These are phyloP conservation scores for Penicillium ucsense DNA, from an alignment of 495 filamentous ascomycete species.

Conservation along the genomic window DNA sequence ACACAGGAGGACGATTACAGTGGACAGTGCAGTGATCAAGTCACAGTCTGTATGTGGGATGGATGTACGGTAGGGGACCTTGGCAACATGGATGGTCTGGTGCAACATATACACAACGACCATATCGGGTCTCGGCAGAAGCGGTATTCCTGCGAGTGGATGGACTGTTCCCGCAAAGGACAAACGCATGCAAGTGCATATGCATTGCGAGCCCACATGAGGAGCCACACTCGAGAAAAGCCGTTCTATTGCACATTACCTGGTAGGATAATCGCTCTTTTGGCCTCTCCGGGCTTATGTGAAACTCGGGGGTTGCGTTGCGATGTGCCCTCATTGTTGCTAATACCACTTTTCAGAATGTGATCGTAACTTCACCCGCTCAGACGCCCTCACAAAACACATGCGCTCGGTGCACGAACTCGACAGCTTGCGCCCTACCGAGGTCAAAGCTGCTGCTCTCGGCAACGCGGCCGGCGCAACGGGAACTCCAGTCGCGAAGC, in stretches of 20 bases:
- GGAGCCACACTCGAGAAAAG: conserved; percentile 95
- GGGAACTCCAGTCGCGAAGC: conserved; percentile 45
- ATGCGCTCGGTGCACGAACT: conserved; percentile 99
- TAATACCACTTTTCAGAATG: conserved; percentile 57
- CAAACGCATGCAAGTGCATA: conserved; percentile 90
- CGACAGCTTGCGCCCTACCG: conserved; percentile 79
- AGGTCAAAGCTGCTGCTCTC: conserved; percentile 50
- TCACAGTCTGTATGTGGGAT: conserved; percentile 83
- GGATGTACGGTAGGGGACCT: conserved; percentile 72
- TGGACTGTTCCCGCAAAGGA: conserved; percentile 76
- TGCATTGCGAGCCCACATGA: conserved; percentile 91
- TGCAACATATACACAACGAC: conserved; percentile 85
- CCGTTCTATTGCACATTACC: conserved; percentile 94
- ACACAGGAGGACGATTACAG: conserved; percentile 69
- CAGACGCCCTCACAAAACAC: conserved; percentile 93
- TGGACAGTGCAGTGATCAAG: conserved; percentile 66
- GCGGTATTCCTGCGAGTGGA: conserved; percentile 93
- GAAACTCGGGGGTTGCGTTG: too few relatives aligned
- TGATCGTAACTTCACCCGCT: conserved; percentile 93
- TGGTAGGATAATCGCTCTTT: conserved; percentile 44
- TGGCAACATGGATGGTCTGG: conserved; percentile 87
- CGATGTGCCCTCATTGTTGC: not conserved
- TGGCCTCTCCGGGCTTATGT: not conserved
- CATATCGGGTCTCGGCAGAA: conserved; percentile 79
- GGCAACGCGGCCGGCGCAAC: conserved; percentile 17